phyloP scores from a whole-genome alignment of 192 early-diverging fungal species.

The Pilaira anomala region DNA sequence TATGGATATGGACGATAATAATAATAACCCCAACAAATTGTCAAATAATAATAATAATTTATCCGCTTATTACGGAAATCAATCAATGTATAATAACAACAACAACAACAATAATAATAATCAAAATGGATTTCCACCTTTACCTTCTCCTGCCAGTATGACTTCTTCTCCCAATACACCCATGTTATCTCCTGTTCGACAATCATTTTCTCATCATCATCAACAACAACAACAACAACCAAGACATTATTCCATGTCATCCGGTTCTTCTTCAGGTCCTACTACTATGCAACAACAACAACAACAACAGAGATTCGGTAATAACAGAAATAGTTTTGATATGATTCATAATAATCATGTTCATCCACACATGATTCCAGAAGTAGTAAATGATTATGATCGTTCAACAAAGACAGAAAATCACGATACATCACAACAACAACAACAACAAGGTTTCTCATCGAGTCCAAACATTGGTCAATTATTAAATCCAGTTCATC shows the following conservation, averaged over 20 bases:
- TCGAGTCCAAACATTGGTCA: conserved; percentile 31
- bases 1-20: background rate
- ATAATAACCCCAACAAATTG: background rate
- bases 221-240: too few species aligned
- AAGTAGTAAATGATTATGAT: conserved; percentile 2
- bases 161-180: conserved; percentile 23
- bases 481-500: conserved; percentile 31
- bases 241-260: conserved; percentile 18
- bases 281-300: too few species aligned
- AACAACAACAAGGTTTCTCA: conserved; percentile 2
- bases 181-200: conserved; percentile 23
- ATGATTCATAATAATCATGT: conserved; percentile 9
- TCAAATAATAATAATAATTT: conserved; percentile 7
- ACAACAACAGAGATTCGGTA: too few species aligned
- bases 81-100: conserved; percentile 7
- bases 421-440: background rate
- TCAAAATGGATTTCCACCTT: conserved; percentile 6
- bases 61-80: conserved; percentile 4
- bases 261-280: conserved; percentile 2
- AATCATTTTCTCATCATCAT: conserved; percentile 13
- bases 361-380: conserved; percentile 24
- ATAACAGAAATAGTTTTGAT: conserved; percentile 23
- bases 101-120: background rate
- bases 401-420: conserved; percentile 5
- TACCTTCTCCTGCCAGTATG: conserved; percentile 24